Base-by-base conservation (phyloP, 2,329 filamentous ascomycete species). In the Periconia sp. region DNA sequence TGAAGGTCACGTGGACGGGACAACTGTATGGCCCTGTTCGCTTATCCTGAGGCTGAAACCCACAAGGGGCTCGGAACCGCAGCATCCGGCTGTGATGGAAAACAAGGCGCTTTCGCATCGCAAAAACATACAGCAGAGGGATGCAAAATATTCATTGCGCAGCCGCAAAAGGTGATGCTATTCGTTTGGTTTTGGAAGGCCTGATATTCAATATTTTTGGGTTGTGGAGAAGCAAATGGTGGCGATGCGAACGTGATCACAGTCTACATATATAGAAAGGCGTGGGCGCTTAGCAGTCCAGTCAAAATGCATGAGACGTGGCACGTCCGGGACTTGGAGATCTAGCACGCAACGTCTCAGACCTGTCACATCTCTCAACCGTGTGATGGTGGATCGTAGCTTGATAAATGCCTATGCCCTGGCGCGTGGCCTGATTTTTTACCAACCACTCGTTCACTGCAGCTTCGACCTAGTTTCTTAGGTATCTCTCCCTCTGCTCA, bases 361-460 rank as follows among this genome's bases (percentile, higher is more conserved):
- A 40, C 51, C 52, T 56, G 66, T 68, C 62, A 58, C 61, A 65
- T 59, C 57, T n/a, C 43, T 57, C 56, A 62, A 55, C 53, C 57
- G 41, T n/a, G 57, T 55, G 47, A 46, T 52, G 55, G 53, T 49
- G 47, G 54, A 53, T 37, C 42, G 56, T 53, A 57, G 57, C 56
- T 59, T 66, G 62, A 67, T 69, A 70, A 64, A 67, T 61, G 60
- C 59, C 59, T 53, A 45, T 47, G 49, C 62, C 63, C 60, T 57
- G 50, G 54, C 52, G 59, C 59, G 62, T 70, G 66, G 65, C 67
- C 66, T 70, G 67, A 67, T 66, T 62, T 64, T 57, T 49, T 51
- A 49, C 18, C 60, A 46, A 49, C 44, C 50, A 44, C 47, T 45
- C 33, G 44, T 46, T 53, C 47, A 42, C 43, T 42, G 49, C 42